Evolutionary conservation across 2,329 filamentous ascomycete species (phyloP).

Genomic region (Phialocephala sp.): DNA sequence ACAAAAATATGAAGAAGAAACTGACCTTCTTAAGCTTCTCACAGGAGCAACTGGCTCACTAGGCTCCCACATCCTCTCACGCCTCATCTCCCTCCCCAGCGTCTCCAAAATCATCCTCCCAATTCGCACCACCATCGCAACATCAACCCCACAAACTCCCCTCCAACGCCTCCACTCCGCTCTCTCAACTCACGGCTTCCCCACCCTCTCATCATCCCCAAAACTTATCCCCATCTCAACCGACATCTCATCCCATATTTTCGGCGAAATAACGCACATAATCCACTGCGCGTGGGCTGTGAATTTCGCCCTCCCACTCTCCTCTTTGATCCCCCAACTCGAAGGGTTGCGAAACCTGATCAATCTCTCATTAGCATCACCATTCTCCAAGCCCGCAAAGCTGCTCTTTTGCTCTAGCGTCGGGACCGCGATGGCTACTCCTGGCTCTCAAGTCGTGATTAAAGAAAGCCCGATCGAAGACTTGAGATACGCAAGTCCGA

Average conservation of each 20-base stretch:
- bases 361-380: constrained; percentile 38
- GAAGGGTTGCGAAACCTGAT: constrained; percentile 49
- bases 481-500: constrained; percentile 47
- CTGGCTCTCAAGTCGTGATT: constrained; percentile 38
- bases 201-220: background rate
- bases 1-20: background rate
- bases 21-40: constrained; percentile 47
- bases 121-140: constrained; percentile 52
- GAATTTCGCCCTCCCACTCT: constrained; percentile 59
- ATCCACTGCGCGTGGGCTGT: constrained; percentile 61
- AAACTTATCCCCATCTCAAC: background rate
- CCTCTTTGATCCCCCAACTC: constrained; percentile 51
- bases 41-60: constrained; percentile 72
- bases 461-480: constrained; percentile 42
- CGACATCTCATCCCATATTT: constrained; percentile 27
- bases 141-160: constrained; percentile 5
- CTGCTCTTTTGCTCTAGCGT: constrained; percentile 49
- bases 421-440: constrained; percentile 42
- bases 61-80: constrained; percentile 63
- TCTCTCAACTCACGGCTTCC: background rate
- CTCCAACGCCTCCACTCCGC: background rate
- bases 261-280: constrained; percentile 46
- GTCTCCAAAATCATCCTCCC: constrained; percentile 59
- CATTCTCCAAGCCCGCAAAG: constrained; percentile 31
- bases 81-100: constrained; percentile 62